A percentile compares a stretch with the other conserved stretches of the same genome.
Conservation (phyloP, 331 rosid genomes). For the Rhamnella rubrinervis region DNA sequence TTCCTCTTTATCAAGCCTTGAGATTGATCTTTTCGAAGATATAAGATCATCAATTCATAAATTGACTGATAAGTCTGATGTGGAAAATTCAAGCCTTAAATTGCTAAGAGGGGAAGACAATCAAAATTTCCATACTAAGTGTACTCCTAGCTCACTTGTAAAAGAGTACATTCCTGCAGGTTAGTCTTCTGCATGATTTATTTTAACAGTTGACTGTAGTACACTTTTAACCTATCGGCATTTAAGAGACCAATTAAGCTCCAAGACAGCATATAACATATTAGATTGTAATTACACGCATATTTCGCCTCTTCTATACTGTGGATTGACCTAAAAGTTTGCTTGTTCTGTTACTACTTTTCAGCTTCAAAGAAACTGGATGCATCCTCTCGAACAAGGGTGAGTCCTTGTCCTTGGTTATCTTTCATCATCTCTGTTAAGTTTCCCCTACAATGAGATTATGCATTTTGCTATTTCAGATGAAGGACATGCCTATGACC, state of each 20-base stretch:
- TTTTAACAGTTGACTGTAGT: background rate
- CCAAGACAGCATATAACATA: too few relatives aligned
- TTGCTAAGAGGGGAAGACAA: constrained; percentile 23
- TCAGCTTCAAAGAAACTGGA: constrained; percentile 36
- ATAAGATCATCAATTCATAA: constrained; percentile 23
- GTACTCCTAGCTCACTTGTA: background rate
- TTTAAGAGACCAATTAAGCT: background rate
- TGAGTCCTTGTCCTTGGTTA: constrained; percentile 17
- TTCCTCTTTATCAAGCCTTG: constrained; percentile 47
- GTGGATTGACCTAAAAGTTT: background rate
- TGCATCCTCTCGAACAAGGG: constrained; percentile 29
- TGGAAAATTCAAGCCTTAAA: constrained; percentile 22
- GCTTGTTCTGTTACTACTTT: constrained; percentile 10
- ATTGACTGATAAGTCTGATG: constrained; percentile 11
- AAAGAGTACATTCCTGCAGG: background rate
- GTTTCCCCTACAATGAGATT: background rate
- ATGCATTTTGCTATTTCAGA: constrained; percentile 28
- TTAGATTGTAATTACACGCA: background rate
- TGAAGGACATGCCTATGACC: constrained; percentile 15
- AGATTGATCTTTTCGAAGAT: constrained; percentile 53
- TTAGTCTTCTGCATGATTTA: background rate
- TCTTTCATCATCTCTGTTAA: background rate
- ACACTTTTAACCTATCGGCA: background rate
- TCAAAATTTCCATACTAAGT: constrained; percentile 5
- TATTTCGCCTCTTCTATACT: background rate